Conservation (phyloP, 345 rosid species). For the Salix dunnii region DNA sequence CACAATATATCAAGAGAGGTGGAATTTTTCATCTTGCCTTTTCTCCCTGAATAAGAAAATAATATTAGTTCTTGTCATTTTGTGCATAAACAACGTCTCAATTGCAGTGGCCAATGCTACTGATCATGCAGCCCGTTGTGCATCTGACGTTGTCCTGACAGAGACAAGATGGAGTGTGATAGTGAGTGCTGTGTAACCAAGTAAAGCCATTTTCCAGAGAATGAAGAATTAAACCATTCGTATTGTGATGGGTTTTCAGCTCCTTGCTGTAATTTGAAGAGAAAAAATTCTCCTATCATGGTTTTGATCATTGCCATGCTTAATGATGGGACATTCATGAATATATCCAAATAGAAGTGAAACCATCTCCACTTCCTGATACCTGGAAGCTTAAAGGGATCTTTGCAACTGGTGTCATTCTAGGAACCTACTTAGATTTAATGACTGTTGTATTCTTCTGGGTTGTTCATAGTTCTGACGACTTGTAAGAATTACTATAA, state of each 20-base stretch:
- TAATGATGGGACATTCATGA: slow-evolving; percentile 74
- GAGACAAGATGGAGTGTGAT: slow-evolving; percentile 83
- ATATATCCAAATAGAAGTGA: slow-evolving; percentile 66
- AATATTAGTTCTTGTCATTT: background rate
- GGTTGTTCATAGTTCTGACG: slow-evolving; percentile 49
- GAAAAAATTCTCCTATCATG: slow-evolving; percentile 27
- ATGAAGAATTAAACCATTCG: slow-evolving; percentile 80
- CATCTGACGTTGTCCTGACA: slow-evolving; percentile 72
- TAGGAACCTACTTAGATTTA: slow-evolving; percentile 65
- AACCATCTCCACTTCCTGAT: slow-evolving; percentile 70
- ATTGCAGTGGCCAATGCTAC: slow-evolving; percentile 86
- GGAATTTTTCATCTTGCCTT: background rate
- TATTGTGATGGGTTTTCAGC: slow-evolving; percentile 68
- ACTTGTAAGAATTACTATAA: slow-evolving; percentile 48
- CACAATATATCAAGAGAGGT: too few species aligned
- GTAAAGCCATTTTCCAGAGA: slow-evolving; percentile 79
- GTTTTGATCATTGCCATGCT: slow-evolving; percentile 67
- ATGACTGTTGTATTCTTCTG: slow-evolving; percentile 84
- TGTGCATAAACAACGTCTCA: too few species aligned
- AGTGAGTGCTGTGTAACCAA: slow-evolving; percentile 67
- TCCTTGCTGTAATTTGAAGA: slow-evolving; percentile 72
- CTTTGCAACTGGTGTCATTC: slow-evolving; percentile 66
- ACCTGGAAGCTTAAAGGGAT: slow-evolving; percentile 75
- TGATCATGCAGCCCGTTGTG: slow-evolving; percentile 68
- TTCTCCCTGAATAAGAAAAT: background rate